Evolutionary conservation across 2,329 filamentous ascomycete genomes (phyloP).

Genomic region (Trichoderma cornu-damae): DNA sequence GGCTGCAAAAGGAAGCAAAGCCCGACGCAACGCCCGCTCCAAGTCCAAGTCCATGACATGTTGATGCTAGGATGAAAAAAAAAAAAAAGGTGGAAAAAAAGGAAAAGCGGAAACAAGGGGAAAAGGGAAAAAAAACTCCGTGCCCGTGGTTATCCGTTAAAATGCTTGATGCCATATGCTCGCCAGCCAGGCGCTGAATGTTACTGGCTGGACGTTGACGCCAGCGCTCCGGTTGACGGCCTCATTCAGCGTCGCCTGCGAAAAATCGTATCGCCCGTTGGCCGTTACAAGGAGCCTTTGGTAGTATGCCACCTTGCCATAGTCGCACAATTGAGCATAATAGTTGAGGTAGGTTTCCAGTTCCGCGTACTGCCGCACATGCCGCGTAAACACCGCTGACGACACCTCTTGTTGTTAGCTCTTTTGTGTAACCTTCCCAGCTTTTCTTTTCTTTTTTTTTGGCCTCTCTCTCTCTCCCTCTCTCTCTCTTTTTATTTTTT

Average conservation of each 20-base stretch:
- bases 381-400: constrained; percentile 38
- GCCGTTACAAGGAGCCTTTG: constrained; percentile 62
- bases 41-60: constrained; percentile 10
- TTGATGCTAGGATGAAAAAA: neutral
- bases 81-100: neutral
- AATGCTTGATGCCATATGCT: constrained; percentile 23
- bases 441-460: neutral
- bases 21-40: constrained; percentile 18
- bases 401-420: constrained; percentile 12
- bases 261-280: constrained; percentile 62
- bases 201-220: constrained; percentile 43
- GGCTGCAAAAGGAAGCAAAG: constrained; percentile 8
- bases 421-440: constrained; percentile 10
- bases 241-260: constrained; percentile 55
- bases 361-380: constrained; percentile 37
- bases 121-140: neutral
- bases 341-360: constrained; percentile 38
- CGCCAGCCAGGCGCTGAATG: constrained; percentile 51
- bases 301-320: constrained; percentile 48
- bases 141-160: neutral
- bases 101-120: neutral
- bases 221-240: constrained; percentile 34
- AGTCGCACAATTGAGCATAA: constrained; percentile 44
- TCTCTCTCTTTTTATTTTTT: too few species aligned
- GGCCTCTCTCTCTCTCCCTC: too few species aligned